A percentile compares a stretch with the other conserved stretches of the same genome.
phyloP scores from a whole-genome alignment of 129 eudicot genomes.

The Arctium lappa region DNA sequence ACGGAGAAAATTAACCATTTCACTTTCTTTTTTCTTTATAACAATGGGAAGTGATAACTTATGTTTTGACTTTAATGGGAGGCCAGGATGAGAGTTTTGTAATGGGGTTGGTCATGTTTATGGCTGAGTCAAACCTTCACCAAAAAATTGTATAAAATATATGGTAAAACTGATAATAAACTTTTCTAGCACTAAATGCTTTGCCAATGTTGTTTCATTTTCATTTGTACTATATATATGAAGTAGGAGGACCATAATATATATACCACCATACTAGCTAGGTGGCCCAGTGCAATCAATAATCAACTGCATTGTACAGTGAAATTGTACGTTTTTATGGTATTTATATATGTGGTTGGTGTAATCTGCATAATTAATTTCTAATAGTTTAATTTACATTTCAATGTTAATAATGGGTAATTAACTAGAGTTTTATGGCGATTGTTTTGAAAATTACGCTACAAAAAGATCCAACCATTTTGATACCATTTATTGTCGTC shows the following conservation, averaged over 20 bases:
- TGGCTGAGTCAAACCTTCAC: constrained; percentile 22
- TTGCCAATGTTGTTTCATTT: constrained; percentile 20
- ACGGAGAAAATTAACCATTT: background rate
- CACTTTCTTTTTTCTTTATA: background rate
- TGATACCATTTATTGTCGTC: background rate
- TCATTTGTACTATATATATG: constrained; percentile 16
- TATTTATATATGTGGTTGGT: constrained; percentile 8
- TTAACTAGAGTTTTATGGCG: background rate
- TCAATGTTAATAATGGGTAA: background rate
- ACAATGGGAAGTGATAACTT: constrained; percentile 6
- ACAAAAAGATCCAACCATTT: background rate
- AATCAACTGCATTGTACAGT: constrained; percentile 8
- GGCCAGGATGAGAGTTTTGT: constrained; percentile 13
- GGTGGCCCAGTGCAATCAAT: constrained; percentile 19
- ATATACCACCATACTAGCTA: background rate
- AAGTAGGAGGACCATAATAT: constrained; percentile 18
- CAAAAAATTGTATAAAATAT: background rate
- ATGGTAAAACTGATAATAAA: constrained; percentile 22
- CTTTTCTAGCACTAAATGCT: constrained; percentile 27
- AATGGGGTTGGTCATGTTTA: constrained; percentile 20
- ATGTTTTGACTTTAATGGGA: constrained; percentile 19
- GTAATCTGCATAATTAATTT: background rate
- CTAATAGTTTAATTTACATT: background rate
- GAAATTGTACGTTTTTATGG: background rate
- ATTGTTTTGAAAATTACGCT: background rate